Conservation (phyloP, 1,139 yeast species). For the Hyphopichia wangnamkhiaoensis region DNA sequence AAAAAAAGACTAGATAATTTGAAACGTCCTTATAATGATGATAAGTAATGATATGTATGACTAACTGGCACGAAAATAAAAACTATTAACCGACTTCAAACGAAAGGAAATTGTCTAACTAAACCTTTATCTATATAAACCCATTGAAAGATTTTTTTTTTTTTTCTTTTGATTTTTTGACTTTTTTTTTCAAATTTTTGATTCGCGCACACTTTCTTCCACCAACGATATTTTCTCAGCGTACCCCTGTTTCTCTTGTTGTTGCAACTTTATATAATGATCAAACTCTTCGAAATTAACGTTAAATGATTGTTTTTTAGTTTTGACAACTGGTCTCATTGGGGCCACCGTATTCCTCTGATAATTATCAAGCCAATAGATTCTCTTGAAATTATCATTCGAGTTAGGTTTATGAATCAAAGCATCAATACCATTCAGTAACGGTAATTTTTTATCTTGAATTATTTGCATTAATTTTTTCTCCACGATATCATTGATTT, state of each 20-base stretch:
- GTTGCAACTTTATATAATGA: conserved; percentile 1
- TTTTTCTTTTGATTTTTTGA: not conserved
- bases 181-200: conserved; percentile 4
- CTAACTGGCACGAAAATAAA: too few relatives aligned
- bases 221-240: not conserved
- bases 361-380: conserved; percentile 31
- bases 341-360: conserved; percentile 3
- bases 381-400: conserved; percentile 28
- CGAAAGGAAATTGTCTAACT: too few relatives aligned
- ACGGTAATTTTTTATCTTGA: conserved; percentile 16
- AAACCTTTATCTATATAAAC: too few relatives aligned
- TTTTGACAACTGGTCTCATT: not conserved
- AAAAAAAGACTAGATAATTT: too few relatives aligned
- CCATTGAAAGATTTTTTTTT: too few relatives aligned
- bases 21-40: too few relatives aligned
- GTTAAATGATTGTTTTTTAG: conserved; percentile 3
- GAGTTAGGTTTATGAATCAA: conserved; percentile 30
- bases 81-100: too few relatives aligned
- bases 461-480: conserved; percentile 24
- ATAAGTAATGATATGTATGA: too few relatives aligned
- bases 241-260: not conserved
- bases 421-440: conserved; percentile 20
- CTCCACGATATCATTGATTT: conserved; percentile 29
- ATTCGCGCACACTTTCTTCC: conserved; percentile 6
- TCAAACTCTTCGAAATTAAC: conserved; percentile 4